Percentiles rank a stretch among this genome's conserved stretches.
Evolutionary conservation across 208 protist species (phyloP).

Genomic region (Porcisia deanei): DNA sequence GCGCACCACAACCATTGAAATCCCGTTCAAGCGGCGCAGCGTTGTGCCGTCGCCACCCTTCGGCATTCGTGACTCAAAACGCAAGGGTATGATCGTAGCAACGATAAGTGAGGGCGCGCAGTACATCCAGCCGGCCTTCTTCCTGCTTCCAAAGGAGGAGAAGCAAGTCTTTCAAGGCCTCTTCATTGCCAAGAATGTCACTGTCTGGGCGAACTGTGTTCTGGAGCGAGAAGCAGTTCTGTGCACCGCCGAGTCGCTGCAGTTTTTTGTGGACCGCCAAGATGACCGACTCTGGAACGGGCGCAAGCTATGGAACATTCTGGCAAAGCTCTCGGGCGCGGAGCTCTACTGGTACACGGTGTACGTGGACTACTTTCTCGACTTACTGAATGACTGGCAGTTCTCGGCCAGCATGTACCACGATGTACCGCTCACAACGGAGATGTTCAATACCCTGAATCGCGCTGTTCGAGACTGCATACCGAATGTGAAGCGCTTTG

Average conservation of each 20-base stretch:
- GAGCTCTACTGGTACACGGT: conserved; percentile 82
- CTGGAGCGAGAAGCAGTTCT: conserved; percentile 62
- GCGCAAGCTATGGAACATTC: conserved; percentile 75
- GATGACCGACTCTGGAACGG: conserved; percentile 80
- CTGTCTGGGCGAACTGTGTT: conserved; percentile 69
- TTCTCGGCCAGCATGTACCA: conserved; percentile 86
- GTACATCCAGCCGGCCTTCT: conserved; percentile 82
- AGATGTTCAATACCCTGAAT: conserved; percentile 78
- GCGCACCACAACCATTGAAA: conserved; percentile 54
- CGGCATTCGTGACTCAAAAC: conserved; percentile 76
- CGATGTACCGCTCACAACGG: conserved; percentile 69
- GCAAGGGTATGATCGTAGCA: conserved; percentile 57
- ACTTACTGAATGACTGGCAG: conserved; percentile 85
- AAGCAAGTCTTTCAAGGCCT: conserved; percentile 70
- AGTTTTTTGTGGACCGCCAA: conserved; percentile 79
- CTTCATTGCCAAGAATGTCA: conserved; percentile 64
- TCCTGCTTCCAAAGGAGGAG: conserved; percentile 60
- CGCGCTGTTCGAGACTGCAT: conserved; percentile 71
- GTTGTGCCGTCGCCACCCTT: conserved; percentile 79
- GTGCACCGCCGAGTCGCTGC: conserved; percentile 50
- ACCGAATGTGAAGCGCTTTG: conserved; percentile 81
- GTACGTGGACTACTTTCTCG: conserved; percentile 82
- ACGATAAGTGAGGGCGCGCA: conserved; percentile 69
- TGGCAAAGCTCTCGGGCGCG: conserved; percentile 49
- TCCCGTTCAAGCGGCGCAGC: conserved; percentile 83